A percentile compares a stretch with the other conserved stretches of the same genome.
phyloP scores from a whole-genome alignment of 495 filamentous ascomycete genomes.

The Lichenothelia convexa region DNA sequence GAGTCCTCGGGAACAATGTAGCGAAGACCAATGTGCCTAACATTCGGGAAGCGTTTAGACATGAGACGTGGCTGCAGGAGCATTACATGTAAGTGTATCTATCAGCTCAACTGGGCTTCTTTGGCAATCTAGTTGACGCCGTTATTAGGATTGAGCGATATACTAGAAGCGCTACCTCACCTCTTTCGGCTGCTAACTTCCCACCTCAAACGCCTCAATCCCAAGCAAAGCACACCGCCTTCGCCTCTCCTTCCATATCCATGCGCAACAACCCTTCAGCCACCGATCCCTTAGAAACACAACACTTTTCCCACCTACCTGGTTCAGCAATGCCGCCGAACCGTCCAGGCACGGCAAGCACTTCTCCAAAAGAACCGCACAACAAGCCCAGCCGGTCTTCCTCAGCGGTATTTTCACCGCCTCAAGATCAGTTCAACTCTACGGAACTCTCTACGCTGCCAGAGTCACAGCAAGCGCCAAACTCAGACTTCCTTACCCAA shows the following conservation, averaged over 20 bases:
- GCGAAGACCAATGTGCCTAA: constrained; percentile 93
- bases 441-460: no score
- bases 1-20: constrained; percentile 69
- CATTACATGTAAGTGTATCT: constrained; percentile 44
- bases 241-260: constrained; percentile 14
- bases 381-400: no score
- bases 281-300: constrained; percentile 5
- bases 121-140: background rate
- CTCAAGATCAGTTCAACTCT: no score
- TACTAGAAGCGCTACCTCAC: background rate
- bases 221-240: constrained; percentile 1
- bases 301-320: constrained; percentile 8
- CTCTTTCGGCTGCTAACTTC: constrained; percentile 5
- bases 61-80: constrained; percentile 69
- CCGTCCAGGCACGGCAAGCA: no score
- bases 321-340: background rate
- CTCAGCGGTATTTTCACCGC: no score
- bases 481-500: no score
- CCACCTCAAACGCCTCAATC: constrained; percentile 2
- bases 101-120: background rate
- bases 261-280: constrained; percentile 13
- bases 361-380: no score
- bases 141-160: constrained; percentile 20
- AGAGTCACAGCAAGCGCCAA: no score
- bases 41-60: constrained; percentile 70